Conservation (phyloP, 202 grass and related monocot genomes). For the Brachypodium distachyon region DNA sequence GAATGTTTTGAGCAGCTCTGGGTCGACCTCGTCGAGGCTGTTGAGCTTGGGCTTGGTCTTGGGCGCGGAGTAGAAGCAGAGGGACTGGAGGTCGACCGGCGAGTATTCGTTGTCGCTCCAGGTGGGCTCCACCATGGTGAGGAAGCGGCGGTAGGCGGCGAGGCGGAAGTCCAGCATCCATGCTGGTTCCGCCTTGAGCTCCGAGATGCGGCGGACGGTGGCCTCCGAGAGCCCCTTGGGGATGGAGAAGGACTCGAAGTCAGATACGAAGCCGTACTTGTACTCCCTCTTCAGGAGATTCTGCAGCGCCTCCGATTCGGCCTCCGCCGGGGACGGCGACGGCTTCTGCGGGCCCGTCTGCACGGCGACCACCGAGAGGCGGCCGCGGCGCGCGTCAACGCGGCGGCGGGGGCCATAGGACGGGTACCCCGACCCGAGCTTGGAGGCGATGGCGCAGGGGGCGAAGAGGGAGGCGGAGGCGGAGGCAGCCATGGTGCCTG, state of each 20-base stretch:
- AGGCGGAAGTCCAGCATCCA: conserved; percentile 97
- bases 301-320: conserved; percentile 67
- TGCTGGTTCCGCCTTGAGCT: conserved; percentile 72
- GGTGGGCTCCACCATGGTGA: conserved; percentile 57
- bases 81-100: conserved; percentile 72
- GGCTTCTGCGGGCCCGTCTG: conserved; percentile 66
- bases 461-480: conserved; percentile 36
- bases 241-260: conserved; percentile 92
- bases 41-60: conserved; percentile 88
- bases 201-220: conserved; percentile 74
- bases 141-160: conserved; percentile 65
- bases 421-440: conserved; percentile 9
- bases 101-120: conserved; percentile 89
- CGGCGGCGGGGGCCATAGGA: background rate
- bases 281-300: conserved; percentile 83
- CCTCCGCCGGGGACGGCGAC: conserved; percentile 14
- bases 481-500: conserved; percentile 47
- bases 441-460: conserved; percentile 24
- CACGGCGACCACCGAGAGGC: conserved; percentile 46
- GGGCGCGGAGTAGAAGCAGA: conserved; percentile 90
- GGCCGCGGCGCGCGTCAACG: conserved; percentile 7
- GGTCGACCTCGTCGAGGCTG: conserved; percentile 81
- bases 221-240: conserved; percentile 81
- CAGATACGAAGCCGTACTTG: conserved; percentile 82
- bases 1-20: conserved; percentile 75